Evolutionary conservation across 805 yeast species (phyloP).

Genomic region (Wickerhamiella domercqiae): DNA sequence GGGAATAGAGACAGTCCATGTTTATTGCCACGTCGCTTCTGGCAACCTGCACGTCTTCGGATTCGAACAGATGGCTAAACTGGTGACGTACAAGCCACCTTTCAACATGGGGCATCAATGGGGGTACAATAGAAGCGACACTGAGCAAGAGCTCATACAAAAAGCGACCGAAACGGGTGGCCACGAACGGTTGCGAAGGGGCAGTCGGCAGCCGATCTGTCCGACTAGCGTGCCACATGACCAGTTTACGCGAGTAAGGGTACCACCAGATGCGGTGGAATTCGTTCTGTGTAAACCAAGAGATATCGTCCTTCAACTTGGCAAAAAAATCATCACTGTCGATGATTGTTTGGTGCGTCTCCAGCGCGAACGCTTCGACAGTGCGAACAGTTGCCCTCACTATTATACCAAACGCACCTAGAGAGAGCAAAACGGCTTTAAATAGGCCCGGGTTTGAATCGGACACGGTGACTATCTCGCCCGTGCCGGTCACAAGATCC

Average conservation of each 20-base stretch:
- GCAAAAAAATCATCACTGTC: conserved; percentile 57
- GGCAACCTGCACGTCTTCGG: conserved; percentile 42
- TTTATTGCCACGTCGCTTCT: conserved; percentile 74
- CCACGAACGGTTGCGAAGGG: conserved; percentile 73
- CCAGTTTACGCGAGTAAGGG: conserved; percentile 76
- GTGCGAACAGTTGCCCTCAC: conserved; percentile 72
- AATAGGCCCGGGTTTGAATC: conserved; percentile 49
- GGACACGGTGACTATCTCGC: conserved; percentile 54
- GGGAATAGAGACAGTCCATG: conserved; percentile 91
- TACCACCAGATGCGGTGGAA: conserved; percentile 95
- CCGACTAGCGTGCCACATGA: conserved; percentile 80
- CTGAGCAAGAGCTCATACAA: conserved; percentile 69
- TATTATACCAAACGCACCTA: conserved; percentile 86
- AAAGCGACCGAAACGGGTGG: conserved; percentile 59
- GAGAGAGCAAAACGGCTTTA: conserved; percentile 66
- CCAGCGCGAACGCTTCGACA: conserved; percentile 69
- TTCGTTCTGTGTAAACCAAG: conserved; percentile 78
- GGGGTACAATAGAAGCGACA: conserved; percentile 60
- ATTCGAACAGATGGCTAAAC: conserved; percentile 35
- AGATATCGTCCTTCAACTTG: conserved; percentile 39
- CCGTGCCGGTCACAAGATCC: conserved; percentile 59
- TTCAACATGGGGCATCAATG: conserved; percentile 73
- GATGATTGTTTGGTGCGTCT: conserved; percentile 68
- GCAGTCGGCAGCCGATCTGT: conserved; percentile 46
- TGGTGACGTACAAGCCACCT: conserved; percentile 72